Base-by-base conservation (phyloP, 2,329 filamentous ascomycete species). In the Fusarium beomiforme region DNA sequence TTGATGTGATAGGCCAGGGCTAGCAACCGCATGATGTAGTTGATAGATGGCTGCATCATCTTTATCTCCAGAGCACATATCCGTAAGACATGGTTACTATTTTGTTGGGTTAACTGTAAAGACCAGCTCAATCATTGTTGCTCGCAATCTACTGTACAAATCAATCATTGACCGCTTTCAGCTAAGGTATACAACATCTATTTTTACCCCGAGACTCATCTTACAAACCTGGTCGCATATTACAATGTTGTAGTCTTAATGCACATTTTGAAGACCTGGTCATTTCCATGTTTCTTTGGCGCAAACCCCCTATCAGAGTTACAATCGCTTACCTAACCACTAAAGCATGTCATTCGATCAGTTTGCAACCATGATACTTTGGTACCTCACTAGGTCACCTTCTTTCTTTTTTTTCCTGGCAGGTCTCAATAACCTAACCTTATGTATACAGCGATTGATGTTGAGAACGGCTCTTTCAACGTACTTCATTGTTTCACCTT, bases 111-210 rank as follows among this genome's bases (percentile, higher is more conserved):
- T 26, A 17, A 17, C n/a, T 59, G n/a, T 13, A 33, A 42, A 24
- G 42, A 36, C 23, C 29, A 42, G 12, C 53, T 44, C 23, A 14
- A 24, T 36, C 43, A 62, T 21, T 44, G 39, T 50, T 19, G 31
- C 26, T 56, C 42, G 21, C 39, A 33, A 34, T 21, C 29, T 34
- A n/a, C n/a, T n/a, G n/a, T n/a, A 26, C 33, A 36, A 63, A 59
- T 43, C 46, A 33, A 63, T 68, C 56, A 36, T 37, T 50, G 56
- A 67, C 56, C 64, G 56, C 56, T 67, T 68, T 49, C 49, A 68
- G 56, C 23, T 54, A 34, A 41, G 34, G 29, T 59, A 44, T 23
- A 26, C 41, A 47, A 33, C 23, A 33, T 19, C 23, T 11, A 47
- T 47, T 26, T 41, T 29, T 26, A 33, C 33, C 26, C 53, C 31